phyloP scores from a whole-genome alignment of 2,329 filamentous ascomycete genomes.

The Monosporascus sp. region DNA sequence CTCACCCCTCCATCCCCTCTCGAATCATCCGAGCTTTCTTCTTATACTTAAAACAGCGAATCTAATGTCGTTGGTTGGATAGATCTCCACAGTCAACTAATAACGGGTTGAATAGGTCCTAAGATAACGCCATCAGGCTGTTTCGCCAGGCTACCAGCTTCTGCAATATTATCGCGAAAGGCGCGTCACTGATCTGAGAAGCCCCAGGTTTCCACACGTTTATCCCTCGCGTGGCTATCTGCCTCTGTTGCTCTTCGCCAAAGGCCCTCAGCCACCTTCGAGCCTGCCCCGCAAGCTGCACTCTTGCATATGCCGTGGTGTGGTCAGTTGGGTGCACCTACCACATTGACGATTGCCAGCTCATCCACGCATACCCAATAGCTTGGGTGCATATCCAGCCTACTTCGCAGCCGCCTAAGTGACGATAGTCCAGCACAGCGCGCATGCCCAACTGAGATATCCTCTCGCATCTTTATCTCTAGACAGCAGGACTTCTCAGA shows the following conservation, averaged over 20 bases:
- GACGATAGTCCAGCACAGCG: slow-evolving; percentile 35
- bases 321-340: slow-evolving; percentile 48
- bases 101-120: slow-evolving; percentile 23
- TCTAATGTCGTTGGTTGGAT: slow-evolving; percentile 38
- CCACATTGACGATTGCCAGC: slow-evolving; percentile 52
- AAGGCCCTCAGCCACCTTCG: slow-evolving; percentile 41
- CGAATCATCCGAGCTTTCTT: slow-evolving; percentile 29
- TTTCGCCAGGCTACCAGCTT: slow-evolving; percentile 29
- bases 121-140: slow-evolving; percentile 25
- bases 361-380: slow-evolving; percentile 57
- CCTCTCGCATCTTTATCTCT: slow-evolving; percentile 20
- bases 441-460: slow-evolving; percentile 41
- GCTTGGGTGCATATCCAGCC: slow-evolving; percentile 46
- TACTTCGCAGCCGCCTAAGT: slow-evolving; percentile 39
- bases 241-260: slow-evolving; percentile 15
- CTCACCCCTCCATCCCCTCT: slow-evolving; percentile 26
- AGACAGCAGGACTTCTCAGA: slow-evolving; percentile 21
- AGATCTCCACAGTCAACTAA: slow-evolving; percentile 32
- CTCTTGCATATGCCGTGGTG: slow-evolving; percentile 55
- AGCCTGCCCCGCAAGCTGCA: slow-evolving; percentile 38
- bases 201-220: slow-evolving; percentile 18
- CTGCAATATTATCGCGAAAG: slow-evolving; percentile 23
- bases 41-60: slow-evolving; percentile 34
- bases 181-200: slow-evolving; percentile 17
- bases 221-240: slow-evolving; percentile 18